These are phyloP conservation scores for Amaranthus tricolor DNA, from an alignment of 179 eudicot genomes.

Conservation along the genomic window DNA sequence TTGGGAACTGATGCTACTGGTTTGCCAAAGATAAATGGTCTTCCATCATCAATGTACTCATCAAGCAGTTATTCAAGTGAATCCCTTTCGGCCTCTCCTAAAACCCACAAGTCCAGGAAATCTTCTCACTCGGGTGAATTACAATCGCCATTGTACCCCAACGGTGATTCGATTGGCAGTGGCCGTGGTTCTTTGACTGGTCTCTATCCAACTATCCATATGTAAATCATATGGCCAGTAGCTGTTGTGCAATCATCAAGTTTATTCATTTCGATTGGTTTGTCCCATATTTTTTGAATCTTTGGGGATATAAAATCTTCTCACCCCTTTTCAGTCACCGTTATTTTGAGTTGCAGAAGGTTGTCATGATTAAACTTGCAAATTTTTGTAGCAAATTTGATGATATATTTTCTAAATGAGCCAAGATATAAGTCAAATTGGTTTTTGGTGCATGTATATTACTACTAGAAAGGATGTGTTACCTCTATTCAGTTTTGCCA, in stretches of 20 bases:
- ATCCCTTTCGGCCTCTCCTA: conserved; percentile 51
- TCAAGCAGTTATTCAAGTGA: conserved; percentile 51
- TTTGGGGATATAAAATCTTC: neutral
- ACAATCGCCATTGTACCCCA: conserved; percentile 46
- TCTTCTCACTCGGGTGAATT: conserved; percentile 81
- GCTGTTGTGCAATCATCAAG: neutral
- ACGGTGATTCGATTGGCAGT: conserved; percentile 52
- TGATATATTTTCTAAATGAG: neutral
- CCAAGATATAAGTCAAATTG: neutral
- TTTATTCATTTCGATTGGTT: conserved; percentile 1
- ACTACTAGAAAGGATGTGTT: neutral
- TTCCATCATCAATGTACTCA: conserved; percentile 59
- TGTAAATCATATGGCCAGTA: conserved; percentile 9
- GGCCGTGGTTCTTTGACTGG: conserved; percentile 41
- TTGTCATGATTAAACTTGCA: neutral
- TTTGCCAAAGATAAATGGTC: conserved; percentile 62
- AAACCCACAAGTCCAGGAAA: conserved; percentile 56
- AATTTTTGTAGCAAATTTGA: neutral
- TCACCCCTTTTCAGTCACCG: neutral
- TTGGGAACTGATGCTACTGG: conserved; percentile 62
- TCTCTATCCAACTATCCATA: conserved; percentile 48
- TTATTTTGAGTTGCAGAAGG: neutral
- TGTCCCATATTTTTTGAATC: neutral
- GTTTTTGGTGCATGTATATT: conserved; percentile 4
- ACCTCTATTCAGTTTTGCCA: conserved; percentile 24